Evolutionary conservation across 1,284 basidiomycete genomes (phyloP).

Genomic region (Xerocomus amazonicus): DNA sequence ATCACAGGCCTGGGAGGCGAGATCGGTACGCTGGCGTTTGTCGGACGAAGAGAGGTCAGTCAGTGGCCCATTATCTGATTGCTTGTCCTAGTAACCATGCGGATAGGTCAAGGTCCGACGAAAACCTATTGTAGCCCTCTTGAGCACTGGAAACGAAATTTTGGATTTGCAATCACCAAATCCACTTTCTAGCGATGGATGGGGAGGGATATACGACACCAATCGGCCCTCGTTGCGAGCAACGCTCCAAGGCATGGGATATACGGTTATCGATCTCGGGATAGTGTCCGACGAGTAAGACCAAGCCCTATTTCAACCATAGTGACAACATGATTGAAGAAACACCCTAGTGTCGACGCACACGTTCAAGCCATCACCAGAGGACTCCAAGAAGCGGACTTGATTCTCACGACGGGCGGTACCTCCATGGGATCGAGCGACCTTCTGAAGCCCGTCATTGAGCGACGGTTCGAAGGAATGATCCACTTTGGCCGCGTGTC

Average conservation of each 20-base stretch:
- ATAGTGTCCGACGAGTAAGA: conserved; percentile 69
- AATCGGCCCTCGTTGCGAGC: conserved; percentile 78
- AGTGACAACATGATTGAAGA: conserved; percentile 2
- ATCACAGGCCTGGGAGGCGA: conserved; percentile 74
- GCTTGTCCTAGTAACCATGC: neutral
- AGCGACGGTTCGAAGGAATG: conserved; percentile 68
- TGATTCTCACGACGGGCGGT: conserved; percentile 82
- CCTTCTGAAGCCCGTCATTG: conserved; percentile 83
- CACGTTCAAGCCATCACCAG: conserved; percentile 57
- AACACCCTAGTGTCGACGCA: conserved; percentile 46
- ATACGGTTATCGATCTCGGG: conserved; percentile 76
- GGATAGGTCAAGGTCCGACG: conserved; percentile 60
- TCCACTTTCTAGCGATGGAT: conserved; percentile 40
- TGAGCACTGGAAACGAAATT: conserved; percentile 86
- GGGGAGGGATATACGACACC: conserved; percentile 78
- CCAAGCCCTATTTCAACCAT: neutral
- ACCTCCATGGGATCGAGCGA: conserved; percentile 90
- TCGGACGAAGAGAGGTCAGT: conserved; percentile 65
- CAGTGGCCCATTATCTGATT: neutral
- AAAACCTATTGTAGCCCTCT: conserved; percentile 72
- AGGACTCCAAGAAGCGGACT: conserved; percentile 64
- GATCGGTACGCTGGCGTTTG: conserved; percentile 79
- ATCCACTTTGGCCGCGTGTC: conserved; percentile 78
- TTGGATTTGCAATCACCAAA: conserved; percentile 55
- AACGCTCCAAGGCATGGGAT: conserved; percentile 69